Base-by-base conservation (phyloP, 805 yeast species). In the Barnettozyma sp. region DNA sequence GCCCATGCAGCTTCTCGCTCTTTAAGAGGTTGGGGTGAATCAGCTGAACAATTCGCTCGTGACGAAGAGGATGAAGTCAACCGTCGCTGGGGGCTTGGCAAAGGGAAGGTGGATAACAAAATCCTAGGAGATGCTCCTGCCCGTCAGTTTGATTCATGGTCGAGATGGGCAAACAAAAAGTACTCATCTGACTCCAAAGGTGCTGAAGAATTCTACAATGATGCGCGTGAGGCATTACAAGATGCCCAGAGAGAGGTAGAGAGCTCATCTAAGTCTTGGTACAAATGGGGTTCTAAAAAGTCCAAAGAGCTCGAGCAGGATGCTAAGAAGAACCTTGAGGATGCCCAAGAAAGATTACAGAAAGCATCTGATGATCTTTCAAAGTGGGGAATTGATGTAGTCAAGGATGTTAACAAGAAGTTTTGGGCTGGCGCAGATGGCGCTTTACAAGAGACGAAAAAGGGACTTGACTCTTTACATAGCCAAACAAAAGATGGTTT, bases 1-100 rank as follows among this genome's bases (percentile, higher is more conserved):
- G 66, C 67, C 3, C 47, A 54, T 26, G 44, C 45, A 5, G 56
- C 71, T 1, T 55, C 56, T 18, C 52, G 50, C 19, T 56, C 68
- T 1, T 52, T 66, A 8, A 55, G 62, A 35, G 73, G 73, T 4
- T 68, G 71, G 70, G 72, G 73, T 14, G 67, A 64, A 32, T 49
- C 55, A 31, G 74, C 73, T 5, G 52, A 61, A 10, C 60, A 55
- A 22, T 59, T 65, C 39, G 66, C 75, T 2, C 50, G 54, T 12
- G 75, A 70, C 17, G 67, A 66, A 42, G 52, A 58, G 13, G 54
- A 55, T 5, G 45, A 44, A 13, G 43, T 44, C 9, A 41, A 28
- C 13, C 19, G 31, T 20, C 31, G 34, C n/a, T 34, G 36, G 20
- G 25, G 33, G 13, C 21, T 38, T 21, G 40, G 41, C 13, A 23